phyloP scores from a whole-genome alignment of 2,329 filamentous ascomycete species.

The Pseudocercospora pini-densiflorae region DNA sequence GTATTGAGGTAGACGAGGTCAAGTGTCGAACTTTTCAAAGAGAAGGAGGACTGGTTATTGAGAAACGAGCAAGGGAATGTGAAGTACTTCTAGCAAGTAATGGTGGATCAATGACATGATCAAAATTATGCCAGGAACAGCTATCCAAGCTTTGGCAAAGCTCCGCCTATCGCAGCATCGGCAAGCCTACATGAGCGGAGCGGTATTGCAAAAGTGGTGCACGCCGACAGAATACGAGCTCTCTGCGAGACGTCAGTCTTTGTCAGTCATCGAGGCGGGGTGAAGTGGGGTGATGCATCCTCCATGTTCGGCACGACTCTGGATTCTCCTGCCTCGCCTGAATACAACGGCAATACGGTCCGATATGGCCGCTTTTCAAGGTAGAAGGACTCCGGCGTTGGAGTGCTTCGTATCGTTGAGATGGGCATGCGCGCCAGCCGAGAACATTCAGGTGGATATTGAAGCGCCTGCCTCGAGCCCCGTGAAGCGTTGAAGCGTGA shows the following conservation, averaged over 20 bases:
- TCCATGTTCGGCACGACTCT: background rate
- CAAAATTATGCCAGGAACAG: background rate
- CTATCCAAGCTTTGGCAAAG: background rate
- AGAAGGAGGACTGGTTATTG: background rate
- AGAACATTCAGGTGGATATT: too few relatives aligned
- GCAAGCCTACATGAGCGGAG: background rate
- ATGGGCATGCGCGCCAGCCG: too few relatives aligned
- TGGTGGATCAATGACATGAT: slow-evolving; percentile 6
- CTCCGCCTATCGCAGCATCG: background rate
- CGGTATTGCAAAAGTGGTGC: background rate
- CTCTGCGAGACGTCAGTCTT: background rate
- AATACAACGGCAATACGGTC: background rate
- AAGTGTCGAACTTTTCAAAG: background rate
- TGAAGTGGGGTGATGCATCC: background rate
- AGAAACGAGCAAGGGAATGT: background rate
- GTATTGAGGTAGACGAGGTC: background rate
- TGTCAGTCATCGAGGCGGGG: background rate
- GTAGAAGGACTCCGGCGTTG: too few relatives aligned
- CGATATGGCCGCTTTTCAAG: background rate
- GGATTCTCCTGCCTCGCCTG: background rate
- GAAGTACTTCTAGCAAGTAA: background rate
- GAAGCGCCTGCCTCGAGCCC: too few relatives aligned
- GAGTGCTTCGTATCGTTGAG: too few relatives aligned
- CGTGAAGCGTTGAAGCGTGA: too few relatives aligned
- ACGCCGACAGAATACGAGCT: background rate